phyloP scores from a whole-genome alignment of 495 filamentous ascomycete genomes.

The Xylaria telfairii region DNA sequence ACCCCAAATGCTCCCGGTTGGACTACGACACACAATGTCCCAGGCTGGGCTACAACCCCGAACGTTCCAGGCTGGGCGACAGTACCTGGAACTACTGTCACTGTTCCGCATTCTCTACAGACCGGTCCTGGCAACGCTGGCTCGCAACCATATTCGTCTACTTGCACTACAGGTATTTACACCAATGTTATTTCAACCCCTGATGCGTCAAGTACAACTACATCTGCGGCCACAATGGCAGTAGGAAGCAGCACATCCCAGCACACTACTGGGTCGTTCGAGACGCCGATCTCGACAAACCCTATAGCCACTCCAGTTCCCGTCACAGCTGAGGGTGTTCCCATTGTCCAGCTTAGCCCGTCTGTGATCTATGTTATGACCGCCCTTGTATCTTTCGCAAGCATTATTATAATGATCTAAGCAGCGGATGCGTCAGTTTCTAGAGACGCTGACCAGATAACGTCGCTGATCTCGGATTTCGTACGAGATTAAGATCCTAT shows the following conservation, averaged over 20 bases:
- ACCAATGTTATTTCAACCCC: conserved; percentile 22
- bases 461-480: not conserved
- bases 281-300: conserved; percentile 1
- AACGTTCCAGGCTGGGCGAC: conserved; percentile 4
- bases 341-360: not conserved
- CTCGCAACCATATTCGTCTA: not conserved
- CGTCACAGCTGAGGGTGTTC: conserved; percentile 3
- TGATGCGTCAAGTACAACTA: conserved; percentile 7
- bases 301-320: conserved; percentile 14
- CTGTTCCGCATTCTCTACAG: conserved; percentile 8
- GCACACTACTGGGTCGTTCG: conserved; percentile 8
- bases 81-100: conserved; percentile 18
- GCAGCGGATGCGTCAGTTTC: not conserved
- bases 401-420: conserved; percentile 15
- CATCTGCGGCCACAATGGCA: conserved; percentile 20
- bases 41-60: conserved; percentile 6
- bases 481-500: not conserved
- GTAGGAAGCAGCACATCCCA: conserved; percentile 19
- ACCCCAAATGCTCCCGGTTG: conserved; percentile 7
- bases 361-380: not conserved
- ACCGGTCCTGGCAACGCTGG: not conserved
- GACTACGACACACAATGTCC: conserved; percentile 2
- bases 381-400: conserved; percentile 6
- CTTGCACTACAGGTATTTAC: conserved; percentile 25
- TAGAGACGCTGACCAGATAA: not conserved